Evolutionary conservation across 176 grass and related monocot species (phyloP), one percentile per base, ranked within the genome.

Genomic region (Oryza meyeriana): DNA sequence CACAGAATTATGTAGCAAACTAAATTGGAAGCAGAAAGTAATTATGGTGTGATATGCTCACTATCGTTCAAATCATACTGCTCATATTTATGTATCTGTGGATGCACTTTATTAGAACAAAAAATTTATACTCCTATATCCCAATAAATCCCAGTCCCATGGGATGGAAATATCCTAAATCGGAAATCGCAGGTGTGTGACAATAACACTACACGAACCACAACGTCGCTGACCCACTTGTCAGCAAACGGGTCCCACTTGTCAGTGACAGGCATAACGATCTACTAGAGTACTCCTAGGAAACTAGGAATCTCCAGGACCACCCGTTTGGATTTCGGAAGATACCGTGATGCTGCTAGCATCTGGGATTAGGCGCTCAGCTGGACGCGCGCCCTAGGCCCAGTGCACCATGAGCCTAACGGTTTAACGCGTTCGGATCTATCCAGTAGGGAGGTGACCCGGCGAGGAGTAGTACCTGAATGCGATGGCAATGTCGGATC

Each of bases 401-500:
- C 57, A 71, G 67, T 52, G 55, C 58, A 64, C 67, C 7, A 1
- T 34, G 65, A 28, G 7, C 74, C 58, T 35, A 31, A 26, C 33
- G 17, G 41, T 35, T 44, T 61, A 12, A 28, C 61, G 76, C 70
- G 62, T 22, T 31, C 48, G 69, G 76, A 62, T 22, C 39, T 50
- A 16, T 50, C 17, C 16, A 58, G 17, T 16, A 74, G 2, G 18
- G 50, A 0, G 39, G 10, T 72, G 44, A 5, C 41, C 42, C 12
- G 42, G 42, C 13, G 6, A 17, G 2, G 45, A 52, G 24, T 41
- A 42, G 40, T 47, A 98, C 95, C 95, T 98, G 85, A 98, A 98
- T 45, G 95, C 95, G 88, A 98, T 98, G 71, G 90, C 95, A 55
- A 98, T 99, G 52, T 95, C 91, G 72, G 86, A 73, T 22, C 96